Percentiles rank a stretch among this genome's conserved stretches.
These are phyloP conservation scores for Solanum corneliomulleri DNA, from an alignment of 257 asterid genomes.

Conservation along the genomic window DNA sequence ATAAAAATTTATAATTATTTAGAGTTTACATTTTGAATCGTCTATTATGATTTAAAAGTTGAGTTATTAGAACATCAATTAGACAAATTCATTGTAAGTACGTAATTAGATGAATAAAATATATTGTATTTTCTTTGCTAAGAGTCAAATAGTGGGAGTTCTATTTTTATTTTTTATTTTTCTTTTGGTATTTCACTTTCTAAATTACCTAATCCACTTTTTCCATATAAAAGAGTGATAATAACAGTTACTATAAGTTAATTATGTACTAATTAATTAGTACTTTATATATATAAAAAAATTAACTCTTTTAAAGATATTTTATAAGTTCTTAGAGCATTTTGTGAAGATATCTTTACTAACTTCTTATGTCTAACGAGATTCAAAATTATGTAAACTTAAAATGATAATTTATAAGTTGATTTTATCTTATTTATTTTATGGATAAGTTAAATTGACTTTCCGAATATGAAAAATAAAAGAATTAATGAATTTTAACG, in stretches of 20 bases:
- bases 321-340: not conserved
- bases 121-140: not conserved
- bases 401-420: not conserved
- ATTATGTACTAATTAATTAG: not conserved
- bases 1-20: not conserved
- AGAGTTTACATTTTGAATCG: not conserved
- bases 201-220: not conserved
- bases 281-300: not conserved
- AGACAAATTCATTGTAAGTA: not conserved
- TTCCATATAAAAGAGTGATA: not conserved
- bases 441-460: not conserved
- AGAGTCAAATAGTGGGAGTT: not conserved
- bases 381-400: not conserved
- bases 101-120: not conserved
- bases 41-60: not conserved
- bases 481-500: not conserved
- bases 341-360: not conserved
- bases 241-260: not conserved
- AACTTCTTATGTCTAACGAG: not conserved
- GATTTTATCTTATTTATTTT: rapidly evolving
- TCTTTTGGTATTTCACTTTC: not conserved
- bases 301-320: not conserved
- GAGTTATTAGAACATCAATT: not conserved
- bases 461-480: not conserved
- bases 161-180: not conserved